Evolutionary conservation across 352 stramenopile species (phyloP), one percentile per base, ranked within the genome.

Genomic region (Phytopythium boreale): DNA sequence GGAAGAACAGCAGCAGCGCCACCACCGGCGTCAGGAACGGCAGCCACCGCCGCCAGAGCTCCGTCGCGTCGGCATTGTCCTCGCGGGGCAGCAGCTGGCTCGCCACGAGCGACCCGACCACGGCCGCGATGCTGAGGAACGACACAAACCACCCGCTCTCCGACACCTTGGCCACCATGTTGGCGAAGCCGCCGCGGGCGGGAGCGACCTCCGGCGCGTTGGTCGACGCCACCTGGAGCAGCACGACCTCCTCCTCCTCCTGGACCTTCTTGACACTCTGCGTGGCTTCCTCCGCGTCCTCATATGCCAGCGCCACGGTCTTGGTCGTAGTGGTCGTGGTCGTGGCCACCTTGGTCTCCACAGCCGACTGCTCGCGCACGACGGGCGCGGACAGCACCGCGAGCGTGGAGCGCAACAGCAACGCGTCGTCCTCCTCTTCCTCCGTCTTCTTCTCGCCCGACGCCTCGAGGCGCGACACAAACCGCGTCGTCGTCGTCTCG

Each of bases 1-100:
- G 71, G 65, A 93, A 87, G 57, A 91, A 88, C 19, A 90, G 68
- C 53, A 93, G 70, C 58, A 93, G 63, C 46, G 84, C 77, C 14
- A 91, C 68, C 19, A 88, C 58, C 37, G 82, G 82, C 29, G 76
- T 88, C 27, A 93, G 71, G 62, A 89, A 85, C 46, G 82, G 74
- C 44, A 93, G 62, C 82, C 79, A 89, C 47, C 74, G 74, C 27
- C 80, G 80, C 80, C 84, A 89, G 31, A 80, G 46, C 44, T 84
- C 65, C 10, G 46, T 52, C 5, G 34, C 43, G 8, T 34, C 59
- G 8, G 72, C 62, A 1, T 77, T 73, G 26, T n/a, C 59, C 1
- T 58, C 64, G 49, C 64, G 66, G 17, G 80, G 72, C 31, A 92
- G 56, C 52, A 90, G 61, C 57, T 87, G 76, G 46, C 78, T 90